Evolutionary conservation across 2,329 filamentous ascomycete genomes (phyloP).

Genomic region (Alternaria panax): DNA sequence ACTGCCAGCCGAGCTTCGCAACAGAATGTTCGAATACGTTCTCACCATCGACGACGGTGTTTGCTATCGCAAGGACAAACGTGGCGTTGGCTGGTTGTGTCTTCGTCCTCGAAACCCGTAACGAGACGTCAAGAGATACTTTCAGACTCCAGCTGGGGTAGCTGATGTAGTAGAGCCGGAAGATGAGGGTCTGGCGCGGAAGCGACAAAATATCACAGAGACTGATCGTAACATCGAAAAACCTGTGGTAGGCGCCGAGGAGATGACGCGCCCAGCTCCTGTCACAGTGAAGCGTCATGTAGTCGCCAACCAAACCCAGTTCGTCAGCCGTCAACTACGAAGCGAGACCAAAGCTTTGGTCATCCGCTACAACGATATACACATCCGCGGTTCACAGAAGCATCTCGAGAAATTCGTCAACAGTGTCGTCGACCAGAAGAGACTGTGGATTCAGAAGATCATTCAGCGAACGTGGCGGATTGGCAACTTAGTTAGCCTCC

Average conservation of each 20-base stretch:
- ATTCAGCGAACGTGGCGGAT: no score
- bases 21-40: slow-evolving; percentile 4
- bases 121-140: background rate
- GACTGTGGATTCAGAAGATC: background rate
- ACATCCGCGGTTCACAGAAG: background rate
- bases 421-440: background rate
- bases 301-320: slow-evolving; percentile 10
- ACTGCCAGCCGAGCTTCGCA: slow-evolving; percentile 8
- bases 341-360: slow-evolving; percentile 3
- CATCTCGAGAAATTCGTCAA: background rate
- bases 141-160: background rate
- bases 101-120: background rate
- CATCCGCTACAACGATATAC: slow-evolving; percentile 5
- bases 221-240: background rate
- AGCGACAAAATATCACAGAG: background rate
- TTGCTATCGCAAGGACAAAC: background rate
- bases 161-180: background rate
- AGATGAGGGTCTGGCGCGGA: background rate
- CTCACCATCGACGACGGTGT: background rate
- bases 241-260: background rate
- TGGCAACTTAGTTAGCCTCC: background rate
- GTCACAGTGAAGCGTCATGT: background rate
- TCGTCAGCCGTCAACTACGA: slow-evolving; percentile 10
- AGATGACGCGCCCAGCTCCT: background rate
- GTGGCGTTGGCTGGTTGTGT: background rate